phyloP scores from a whole-genome alignment of 2,329 filamentous ascomycete genomes.

The Coccinonectria pachysandricola region DNA sequence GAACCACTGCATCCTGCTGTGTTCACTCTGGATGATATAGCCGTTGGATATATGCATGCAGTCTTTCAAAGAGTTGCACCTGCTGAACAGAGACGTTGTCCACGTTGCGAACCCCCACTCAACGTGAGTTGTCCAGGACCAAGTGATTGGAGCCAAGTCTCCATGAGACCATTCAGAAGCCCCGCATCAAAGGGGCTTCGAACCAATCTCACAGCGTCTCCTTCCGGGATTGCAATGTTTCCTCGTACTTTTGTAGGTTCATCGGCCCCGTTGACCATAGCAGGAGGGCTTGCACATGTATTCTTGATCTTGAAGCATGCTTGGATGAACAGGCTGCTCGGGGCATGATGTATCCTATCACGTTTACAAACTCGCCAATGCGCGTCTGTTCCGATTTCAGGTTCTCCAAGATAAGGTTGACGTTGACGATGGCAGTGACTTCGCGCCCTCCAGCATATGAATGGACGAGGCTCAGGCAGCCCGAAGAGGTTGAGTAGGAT shows the following conservation, averaged over 20 bases:
- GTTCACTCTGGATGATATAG: no score
- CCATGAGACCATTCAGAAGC: no score
- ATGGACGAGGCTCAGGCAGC: constrained; percentile 58
- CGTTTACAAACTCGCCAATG: constrained; percentile 78
- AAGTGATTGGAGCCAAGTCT: no score
- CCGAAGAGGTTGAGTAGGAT: constrained; percentile 42
- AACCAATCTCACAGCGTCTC: constrained; percentile 1
- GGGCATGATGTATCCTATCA: constrained; percentile 67
- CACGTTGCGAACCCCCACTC: no score
- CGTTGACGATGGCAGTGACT: constrained; percentile 52
- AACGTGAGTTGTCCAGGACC: no score
- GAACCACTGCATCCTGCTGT: no score
- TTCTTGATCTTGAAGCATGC: no score
- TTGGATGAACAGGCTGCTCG: no score
- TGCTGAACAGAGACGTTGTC: no score
- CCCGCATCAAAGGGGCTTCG: constrained; percentile 2
- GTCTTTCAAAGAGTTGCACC: no score
- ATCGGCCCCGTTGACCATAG: constrained; percentile 70
- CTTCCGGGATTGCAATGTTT: constrained; percentile 29
- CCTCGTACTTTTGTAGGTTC: constrained; percentile 62
- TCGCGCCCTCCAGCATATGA: constrained; percentile 41
- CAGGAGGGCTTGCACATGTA: constrained; percentile 63
- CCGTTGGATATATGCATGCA: no score
- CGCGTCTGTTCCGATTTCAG: constrained; percentile 54
- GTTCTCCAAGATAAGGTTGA: constrained; percentile 58